Conservation (phyloP, 345 rosid species). For the Linum trigynum region DNA sequence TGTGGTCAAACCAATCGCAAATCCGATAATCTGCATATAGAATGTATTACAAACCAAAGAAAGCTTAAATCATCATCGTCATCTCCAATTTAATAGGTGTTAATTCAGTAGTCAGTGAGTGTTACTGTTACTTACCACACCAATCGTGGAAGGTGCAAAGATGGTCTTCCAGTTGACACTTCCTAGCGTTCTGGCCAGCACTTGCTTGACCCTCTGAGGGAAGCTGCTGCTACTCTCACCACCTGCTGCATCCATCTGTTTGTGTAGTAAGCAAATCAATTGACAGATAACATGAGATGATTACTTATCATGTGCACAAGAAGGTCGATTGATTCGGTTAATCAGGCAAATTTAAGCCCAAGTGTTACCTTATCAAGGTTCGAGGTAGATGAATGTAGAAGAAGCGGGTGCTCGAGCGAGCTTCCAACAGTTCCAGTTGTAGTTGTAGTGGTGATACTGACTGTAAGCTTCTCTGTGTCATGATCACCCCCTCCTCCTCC, state of each 20-base stretch:
- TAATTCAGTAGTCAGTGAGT: not conserved
- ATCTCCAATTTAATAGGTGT: not conserved
- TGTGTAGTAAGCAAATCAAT: too few species aligned
- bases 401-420: too few species aligned
- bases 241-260: too few species aligned
- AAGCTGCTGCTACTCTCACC: too few species aligned
- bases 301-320: too few species aligned
- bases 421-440: too few species aligned
- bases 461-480: constrained; percentile 12
- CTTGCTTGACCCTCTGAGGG: constrained; percentile 15
- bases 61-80: not conserved
- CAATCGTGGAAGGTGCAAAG: constrained; percentile 53
- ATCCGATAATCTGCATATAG: constrained; percentile 40
- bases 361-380: too few species aligned
- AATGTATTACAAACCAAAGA: not conserved
- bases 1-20: constrained; percentile 41
- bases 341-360: too few species aligned
- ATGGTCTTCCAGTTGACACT: constrained; percentile 35
- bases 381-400: too few species aligned
- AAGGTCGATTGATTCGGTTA: too few species aligned
- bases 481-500: not conserved
- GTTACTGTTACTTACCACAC: constrained; percentile 30
- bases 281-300: too few species aligned
- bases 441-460: not conserved
- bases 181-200: constrained; percentile 12